Conservation (phyloP, 2,329 filamentous ascomycete genomes). For the Stagonosporopsis chrysanthemi region DNA sequence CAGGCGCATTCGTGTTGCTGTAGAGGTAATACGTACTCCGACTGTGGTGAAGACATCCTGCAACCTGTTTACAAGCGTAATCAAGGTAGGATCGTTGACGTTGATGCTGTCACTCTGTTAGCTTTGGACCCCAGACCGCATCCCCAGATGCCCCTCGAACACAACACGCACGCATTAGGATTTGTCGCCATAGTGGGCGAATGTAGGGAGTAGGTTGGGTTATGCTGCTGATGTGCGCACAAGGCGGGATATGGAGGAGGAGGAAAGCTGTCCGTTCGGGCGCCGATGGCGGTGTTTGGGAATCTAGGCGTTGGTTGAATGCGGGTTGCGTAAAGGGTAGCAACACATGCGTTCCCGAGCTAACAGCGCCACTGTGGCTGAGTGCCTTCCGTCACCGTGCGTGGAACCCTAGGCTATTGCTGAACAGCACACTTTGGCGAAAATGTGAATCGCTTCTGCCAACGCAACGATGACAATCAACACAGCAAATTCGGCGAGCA, state of each 20-base stretch:
- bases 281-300: constrained; percentile 30
- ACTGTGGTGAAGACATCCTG: constrained; percentile 99
- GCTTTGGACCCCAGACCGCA: constrained; percentile 30
- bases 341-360: constrained; percentile 23
- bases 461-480: neutral
- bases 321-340: constrained; percentile 8
- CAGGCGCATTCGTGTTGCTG: neutral
- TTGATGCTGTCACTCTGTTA: constrained; percentile 64
- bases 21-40: constrained; percentile 65
- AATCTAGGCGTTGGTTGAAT: constrained; percentile 24
- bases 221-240: constrained; percentile 12
- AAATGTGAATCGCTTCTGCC: neutral
- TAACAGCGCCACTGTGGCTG: constrained; percentile 20
- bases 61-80: constrained; percentile 94
- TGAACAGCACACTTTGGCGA: neutral
- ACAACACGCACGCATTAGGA: constrained; percentile 49
- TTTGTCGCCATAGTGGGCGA: constrained; percentile 51
- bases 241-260: constrained; percentile 6
- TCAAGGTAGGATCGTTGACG: constrained; percentile 73
- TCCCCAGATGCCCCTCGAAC: constrained; percentile 23
- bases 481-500: neutral
- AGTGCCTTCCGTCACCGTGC: constrained; percentile 6
- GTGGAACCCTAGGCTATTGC: constrained; percentile 1
- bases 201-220: constrained; percentile 6
- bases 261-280: constrained; percentile 20